Conservation (phyloP, 805 yeast genomes). For the Metschnikowia baotianmanensis region DNA sequence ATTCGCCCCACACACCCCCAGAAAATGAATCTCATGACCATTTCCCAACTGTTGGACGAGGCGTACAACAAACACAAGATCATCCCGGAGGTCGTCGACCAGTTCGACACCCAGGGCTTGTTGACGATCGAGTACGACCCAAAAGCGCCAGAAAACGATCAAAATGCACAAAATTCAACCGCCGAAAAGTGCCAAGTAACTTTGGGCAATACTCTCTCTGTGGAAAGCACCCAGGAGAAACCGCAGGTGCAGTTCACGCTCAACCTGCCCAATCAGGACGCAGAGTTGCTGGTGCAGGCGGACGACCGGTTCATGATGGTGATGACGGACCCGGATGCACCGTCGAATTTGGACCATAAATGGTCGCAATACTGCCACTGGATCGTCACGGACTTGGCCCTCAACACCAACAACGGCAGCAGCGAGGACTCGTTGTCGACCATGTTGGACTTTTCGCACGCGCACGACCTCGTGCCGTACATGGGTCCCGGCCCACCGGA, state of each 20-base stretch:
- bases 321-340: constrained; percentile 93
- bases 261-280: constrained; percentile 43
- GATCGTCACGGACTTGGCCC: constrained; percentile 53
- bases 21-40: constrained; percentile 48
- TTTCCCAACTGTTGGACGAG: constrained; percentile 54
- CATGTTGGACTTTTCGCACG: constrained; percentile 34
- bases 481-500: constrained; percentile 90
- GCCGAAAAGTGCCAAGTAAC: constrained; percentile 62
- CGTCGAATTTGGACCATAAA: constrained; percentile 73
- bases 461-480: constrained; percentile 52
- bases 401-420: constrained; percentile 32
- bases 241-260: constrained; percentile 71
- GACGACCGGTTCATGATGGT: constrained; percentile 67
- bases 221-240: constrained; percentile 60
- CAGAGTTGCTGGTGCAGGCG: constrained; percentile 39
- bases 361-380: constrained; percentile 90
- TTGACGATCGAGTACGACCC: constrained; percentile 57
- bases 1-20: constrained; percentile 5
- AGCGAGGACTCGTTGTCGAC: constrained; percentile 26
- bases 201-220: constrained; percentile 71
- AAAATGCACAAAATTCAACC: too few relatives aligned
- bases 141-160: too few relatives aligned
- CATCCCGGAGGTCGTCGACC: constrained; percentile 52
- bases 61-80: constrained; percentile 47
- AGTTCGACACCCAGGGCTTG: constrained; percentile 50